phyloP scores from a whole-genome alignment of 163 green algal genomes.

The Scenedesmus sp. region DNA sequence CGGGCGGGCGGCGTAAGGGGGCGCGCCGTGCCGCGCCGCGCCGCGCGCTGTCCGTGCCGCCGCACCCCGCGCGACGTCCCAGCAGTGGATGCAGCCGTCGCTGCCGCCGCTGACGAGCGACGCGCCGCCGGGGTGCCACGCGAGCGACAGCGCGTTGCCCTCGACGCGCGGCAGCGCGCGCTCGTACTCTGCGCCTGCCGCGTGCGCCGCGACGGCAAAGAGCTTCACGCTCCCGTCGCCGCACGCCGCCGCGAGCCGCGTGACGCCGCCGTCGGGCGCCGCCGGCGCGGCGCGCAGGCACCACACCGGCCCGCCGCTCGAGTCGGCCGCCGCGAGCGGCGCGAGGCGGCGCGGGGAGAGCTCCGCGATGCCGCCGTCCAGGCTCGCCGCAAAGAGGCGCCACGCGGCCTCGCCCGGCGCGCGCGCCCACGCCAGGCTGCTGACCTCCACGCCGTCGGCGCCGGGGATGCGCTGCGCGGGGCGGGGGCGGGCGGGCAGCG shows the following conservation, averaged over 20 bases:
- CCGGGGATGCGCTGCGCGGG: slow-evolving; percentile 73
- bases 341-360: slow-evolving; percentile 58
- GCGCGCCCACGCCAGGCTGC: slow-evolving; percentile 70
- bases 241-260: slow-evolving; percentile 80
- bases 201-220: slow-evolving; percentile 69
- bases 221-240: slow-evolving; percentile 91
- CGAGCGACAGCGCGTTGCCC: slow-evolving; percentile 65
- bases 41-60: neutral
- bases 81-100: slow-evolving; percentile 79
- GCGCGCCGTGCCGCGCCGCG: neutral
- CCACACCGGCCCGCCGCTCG: slow-evolving; percentile 88
- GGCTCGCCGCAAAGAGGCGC: slow-evolving; percentile 78
- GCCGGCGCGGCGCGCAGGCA: slow-evolving; percentile 47
- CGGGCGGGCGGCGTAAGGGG: neutral
- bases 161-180: slow-evolving; percentile 61
- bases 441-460: slow-evolving; percentile 61
- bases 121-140: slow-evolving; percentile 77
- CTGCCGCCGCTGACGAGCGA: slow-evolving; percentile 72
- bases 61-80: slow-evolving; percentile 63
- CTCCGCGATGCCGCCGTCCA: slow-evolving; percentile 83
- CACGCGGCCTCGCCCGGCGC: slow-evolving; percentile 54
- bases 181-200: slow-evolving; percentile 68
- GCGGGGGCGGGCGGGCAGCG: neutral
- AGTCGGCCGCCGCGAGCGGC: slow-evolving; percentile 63
- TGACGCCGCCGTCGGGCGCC: slow-evolving; percentile 45